phyloP scores from a whole-genome alignment of 169 alveolate species.

The Eimeria sp. region DNA sequence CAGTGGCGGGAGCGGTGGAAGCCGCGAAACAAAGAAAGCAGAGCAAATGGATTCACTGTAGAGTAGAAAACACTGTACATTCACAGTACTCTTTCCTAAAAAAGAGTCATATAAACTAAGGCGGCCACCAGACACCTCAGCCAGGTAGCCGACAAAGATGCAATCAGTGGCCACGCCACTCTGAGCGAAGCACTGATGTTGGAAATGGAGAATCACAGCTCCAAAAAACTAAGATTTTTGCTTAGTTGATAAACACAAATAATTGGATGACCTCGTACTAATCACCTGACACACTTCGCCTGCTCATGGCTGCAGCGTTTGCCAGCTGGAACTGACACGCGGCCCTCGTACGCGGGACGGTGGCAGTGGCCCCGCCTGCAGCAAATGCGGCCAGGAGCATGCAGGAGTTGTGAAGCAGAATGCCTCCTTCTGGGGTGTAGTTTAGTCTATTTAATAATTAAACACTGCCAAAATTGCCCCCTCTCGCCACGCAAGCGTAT shows the following conservation, averaged over 20 bases:
- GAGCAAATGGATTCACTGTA: neutral
- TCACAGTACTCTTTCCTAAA: constrained; percentile 22
- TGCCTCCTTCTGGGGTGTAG: neutral
- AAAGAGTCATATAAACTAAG: constrained; percentile 7
- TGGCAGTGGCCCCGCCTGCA: constrained; percentile 79
- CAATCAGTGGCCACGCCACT: constrained; percentile 38
- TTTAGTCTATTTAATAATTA: neutral
- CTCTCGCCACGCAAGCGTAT: neutral
- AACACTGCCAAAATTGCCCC: neutral
- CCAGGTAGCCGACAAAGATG: constrained; percentile 56
- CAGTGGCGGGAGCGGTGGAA: constrained; percentile 46
- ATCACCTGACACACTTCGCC: constrained; percentile 60
- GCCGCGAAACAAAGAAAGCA: neutral
- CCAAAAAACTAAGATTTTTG: constrained; percentile 29
- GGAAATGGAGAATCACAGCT: constrained; percentile 44
- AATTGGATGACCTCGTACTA: constrained; percentile 42
- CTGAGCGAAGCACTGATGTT: constrained; percentile 65
- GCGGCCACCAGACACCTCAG: constrained; percentile 74
- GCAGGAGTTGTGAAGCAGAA: constrained; percentile 9
- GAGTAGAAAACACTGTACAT: constrained; percentile 2
- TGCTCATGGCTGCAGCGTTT: constrained; percentile 28
- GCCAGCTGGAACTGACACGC: constrained; percentile 45
- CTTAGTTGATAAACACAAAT: constrained; percentile 35
- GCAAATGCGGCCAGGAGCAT: constrained; percentile 51
- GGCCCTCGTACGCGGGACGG: constrained; percentile 77